Evolutionary conservation across 495 filamentous ascomycete genomes (phyloP).

Genomic region (Xylaria telfairii): DNA sequence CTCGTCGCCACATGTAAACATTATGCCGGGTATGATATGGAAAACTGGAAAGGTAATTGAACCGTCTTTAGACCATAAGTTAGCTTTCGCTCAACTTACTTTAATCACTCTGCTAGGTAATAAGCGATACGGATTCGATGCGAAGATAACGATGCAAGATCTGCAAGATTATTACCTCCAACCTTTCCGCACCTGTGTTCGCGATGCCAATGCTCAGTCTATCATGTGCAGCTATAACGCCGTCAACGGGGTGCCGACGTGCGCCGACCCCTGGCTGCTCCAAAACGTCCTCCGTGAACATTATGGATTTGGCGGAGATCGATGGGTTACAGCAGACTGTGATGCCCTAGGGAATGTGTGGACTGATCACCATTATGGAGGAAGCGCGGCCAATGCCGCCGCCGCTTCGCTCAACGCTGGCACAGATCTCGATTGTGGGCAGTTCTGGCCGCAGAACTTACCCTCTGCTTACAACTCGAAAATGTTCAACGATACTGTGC

Average conservation of each 20-base stretch:
- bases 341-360: conserved; percentile 64
- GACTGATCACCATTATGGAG: conserved; percentile 59
- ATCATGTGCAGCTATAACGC: conserved; percentile 69
- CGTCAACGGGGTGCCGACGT: conserved; percentile 65
- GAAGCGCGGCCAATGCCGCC: conserved; percentile 52
- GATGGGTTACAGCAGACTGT: conserved; percentile 65
- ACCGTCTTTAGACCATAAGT: too few relatives aligned
- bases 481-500: conserved; percentile 42
- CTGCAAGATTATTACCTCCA: conserved; percentile 62
- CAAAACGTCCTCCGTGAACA: conserved; percentile 63
- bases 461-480: conserved; percentile 46
- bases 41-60: conserved; percentile 60
- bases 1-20: conserved; percentile 68
- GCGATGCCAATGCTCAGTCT: conserved; percentile 62
- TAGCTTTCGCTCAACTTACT: too few relatives aligned
- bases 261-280: conserved; percentile 61
- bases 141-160: conserved; percentile 61
- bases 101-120: too few relatives aligned
- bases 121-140: conserved; percentile 60
- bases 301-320: conserved; percentile 57
- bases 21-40: conserved; percentile 68
- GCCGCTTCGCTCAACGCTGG: conserved; percentile 64
- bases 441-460: conserved; percentile 59
- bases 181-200: conserved; percentile 56
- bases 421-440: conserved; percentile 67